Conservation (phyloP, 306 rosid genomes). For the Sechiopsis laciniata region DNA sequence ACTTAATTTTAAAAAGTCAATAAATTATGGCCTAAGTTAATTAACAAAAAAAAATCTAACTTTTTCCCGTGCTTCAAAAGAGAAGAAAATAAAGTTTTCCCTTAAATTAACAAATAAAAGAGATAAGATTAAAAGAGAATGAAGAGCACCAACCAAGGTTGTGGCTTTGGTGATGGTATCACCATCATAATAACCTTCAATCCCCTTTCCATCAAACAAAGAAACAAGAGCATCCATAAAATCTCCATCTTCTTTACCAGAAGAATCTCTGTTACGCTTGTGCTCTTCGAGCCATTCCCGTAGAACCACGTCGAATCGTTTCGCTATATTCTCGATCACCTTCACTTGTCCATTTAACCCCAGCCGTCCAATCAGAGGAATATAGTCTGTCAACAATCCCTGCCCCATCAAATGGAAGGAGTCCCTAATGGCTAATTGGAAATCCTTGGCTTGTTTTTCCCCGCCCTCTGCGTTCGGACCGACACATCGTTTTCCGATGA, state of each 20-base stretch:
- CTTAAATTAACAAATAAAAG: too few species aligned
- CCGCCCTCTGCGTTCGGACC: background rate
- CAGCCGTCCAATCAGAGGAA: conserved; percentile 32
- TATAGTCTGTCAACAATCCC: conserved; percentile 28
- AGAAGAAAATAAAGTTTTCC: too few species aligned
- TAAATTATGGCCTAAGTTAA: too few species aligned
- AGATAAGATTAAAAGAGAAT: too few species aligned
- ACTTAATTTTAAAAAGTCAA: too few species aligned
- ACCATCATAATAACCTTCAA: conserved; percentile 29
- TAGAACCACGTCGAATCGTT: conserved; percentile 24
- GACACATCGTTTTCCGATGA: conserved; percentile 30
- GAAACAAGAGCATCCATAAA: conserved; percentile 36
- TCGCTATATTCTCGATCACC: conserved; percentile 28
- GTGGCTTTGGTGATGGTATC: conserved; percentile 46
- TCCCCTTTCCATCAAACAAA: background rate
- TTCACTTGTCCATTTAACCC: conserved; percentile 35
- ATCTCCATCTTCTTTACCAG: background rate
- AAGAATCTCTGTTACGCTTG: background rate
- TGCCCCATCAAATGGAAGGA: conserved; percentile 28
- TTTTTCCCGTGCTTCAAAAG: too few species aligned
- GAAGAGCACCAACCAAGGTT: conserved; percentile 27
- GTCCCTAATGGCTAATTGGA: conserved; percentile 20
- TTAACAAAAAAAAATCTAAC: too few species aligned
- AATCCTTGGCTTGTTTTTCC: background rate
- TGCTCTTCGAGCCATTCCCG: conserved; percentile 29